Evolutionary conservation across 495 filamentous ascomycete genomes (phyloP).

Genomic region (Aspergillus wentii): DNA sequence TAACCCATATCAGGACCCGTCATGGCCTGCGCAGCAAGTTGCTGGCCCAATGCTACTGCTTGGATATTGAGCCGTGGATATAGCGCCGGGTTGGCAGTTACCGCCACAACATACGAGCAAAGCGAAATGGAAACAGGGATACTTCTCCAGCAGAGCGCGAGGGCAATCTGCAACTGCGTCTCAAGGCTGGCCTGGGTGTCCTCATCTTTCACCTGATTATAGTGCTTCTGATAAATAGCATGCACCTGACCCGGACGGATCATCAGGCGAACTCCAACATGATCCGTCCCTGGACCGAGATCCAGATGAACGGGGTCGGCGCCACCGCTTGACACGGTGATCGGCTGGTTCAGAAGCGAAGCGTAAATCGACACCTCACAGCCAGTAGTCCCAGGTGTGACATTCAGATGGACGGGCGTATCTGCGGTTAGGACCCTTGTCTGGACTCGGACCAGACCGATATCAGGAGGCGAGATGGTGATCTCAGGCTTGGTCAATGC

Average conservation of each 20-base stretch:
- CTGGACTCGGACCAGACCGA: background rate
- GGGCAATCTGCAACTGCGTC: background rate
- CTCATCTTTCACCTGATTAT: background rate
- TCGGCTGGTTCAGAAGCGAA: slow-evolving; percentile 1
- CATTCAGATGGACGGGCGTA: background rate
- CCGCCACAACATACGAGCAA: background rate
- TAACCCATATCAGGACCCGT: background rate
- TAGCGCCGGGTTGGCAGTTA: background rate
- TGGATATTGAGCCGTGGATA: background rate
- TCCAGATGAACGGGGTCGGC: too few species aligned
- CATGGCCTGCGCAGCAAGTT: background rate
- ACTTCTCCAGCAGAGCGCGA: background rate
- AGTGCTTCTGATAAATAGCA: background rate
- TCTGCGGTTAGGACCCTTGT: background rate
- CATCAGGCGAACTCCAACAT: too few species aligned
- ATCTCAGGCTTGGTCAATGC: background rate
- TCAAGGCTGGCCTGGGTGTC: background rate
- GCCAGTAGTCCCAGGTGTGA: background rate
- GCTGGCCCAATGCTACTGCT: background rate
- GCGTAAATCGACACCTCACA: slow-evolving; percentile 1
- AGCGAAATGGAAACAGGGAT: background rate
- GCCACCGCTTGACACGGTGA: background rate
- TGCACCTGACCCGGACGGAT: too few species aligned
- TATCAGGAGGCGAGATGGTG: background rate
- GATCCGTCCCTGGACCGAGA: too few species aligned